Base-by-base conservation (phyloP, 2,329 filamentous ascomycete genomes). In the Penicillium sclerotiorum region DNA sequence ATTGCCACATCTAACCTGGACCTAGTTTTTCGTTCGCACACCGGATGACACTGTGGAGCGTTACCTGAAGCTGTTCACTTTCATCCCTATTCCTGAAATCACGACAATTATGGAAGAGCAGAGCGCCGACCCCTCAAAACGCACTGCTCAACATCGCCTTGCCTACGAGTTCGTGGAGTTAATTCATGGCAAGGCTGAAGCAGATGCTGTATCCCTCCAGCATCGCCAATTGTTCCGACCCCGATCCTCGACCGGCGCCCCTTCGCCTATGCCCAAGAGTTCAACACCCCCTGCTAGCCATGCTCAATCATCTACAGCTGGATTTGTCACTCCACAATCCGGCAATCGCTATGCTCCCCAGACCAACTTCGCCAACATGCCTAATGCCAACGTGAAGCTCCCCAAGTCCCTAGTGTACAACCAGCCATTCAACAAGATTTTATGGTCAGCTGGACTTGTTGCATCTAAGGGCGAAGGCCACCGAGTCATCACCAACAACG, bases 1-100 rank as follows among this genome's bases (percentile, higher is more conserved):
- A 3, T 13, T 15, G 9, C 28, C 12, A 32, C 28, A 32, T 37
- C 55, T 25, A 36, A 36, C 15, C 33, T 4, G 15, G 11, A 35
- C 35, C 18, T 79, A 92, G 68, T 96, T 93, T 76, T 94, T 97
- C 62, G 79, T 96, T 56, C 84, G 90, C 43, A 86, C 88, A 0
- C 78, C 91, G 1, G 94, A 99, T 65, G 81, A 82, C 8, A 88
- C 95, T 46, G 84, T 97, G 4, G 88, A 91, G 70, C 81, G 79
- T 25, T 87, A 95, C 55, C 78, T 99, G 33, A 93, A 89, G 66
- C 81, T 96, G 18, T 91, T 99, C 67, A 99, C 94, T 0, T 96
- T 99, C 67, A 71, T 96, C 30, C 88, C 93, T 1, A 61, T 89
- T 2, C 65, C 79, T 7, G 70, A 83, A n/a, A 95, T 99, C 57